Evolutionary conservation across 805 yeast species (phyloP).

Genomic region (Monosporozyma servazzii): DNA sequence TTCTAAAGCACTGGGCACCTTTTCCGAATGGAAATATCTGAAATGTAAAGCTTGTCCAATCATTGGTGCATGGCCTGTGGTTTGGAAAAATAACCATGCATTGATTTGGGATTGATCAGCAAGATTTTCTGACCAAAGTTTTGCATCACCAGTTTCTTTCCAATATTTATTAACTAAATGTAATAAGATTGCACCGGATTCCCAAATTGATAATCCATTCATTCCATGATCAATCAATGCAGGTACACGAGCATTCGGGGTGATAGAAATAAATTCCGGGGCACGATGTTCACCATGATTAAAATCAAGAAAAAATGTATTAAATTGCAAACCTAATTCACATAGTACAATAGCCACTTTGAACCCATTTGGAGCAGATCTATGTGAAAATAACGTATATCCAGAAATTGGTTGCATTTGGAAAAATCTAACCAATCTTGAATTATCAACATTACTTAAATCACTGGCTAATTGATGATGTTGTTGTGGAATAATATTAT

Average conservation of each 20-base stretch:
- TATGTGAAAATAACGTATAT: slow-evolving; percentile 70
- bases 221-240: slow-evolving; percentile 83
- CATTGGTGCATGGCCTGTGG: slow-evolving; percentile 98
- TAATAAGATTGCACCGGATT: slow-evolving; percentile 82
- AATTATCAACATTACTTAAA: slow-evolving; percentile 35
- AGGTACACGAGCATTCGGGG: slow-evolving; percentile 94
- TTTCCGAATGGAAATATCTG: slow-evolving; percentile 78
- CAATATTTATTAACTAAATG: slow-evolving; percentile 66
- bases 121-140: slow-evolving; percentile 66
- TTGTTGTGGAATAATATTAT: slow-evolving; percentile 8
- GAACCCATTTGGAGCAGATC: slow-evolving; percentile 93
- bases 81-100: slow-evolving; percentile 89
- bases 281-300: slow-evolving; percentile 85
- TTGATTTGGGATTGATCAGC: slow-evolving; percentile 76
- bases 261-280: slow-evolving; percentile 86
- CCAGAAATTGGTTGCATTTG: slow-evolving; percentile 73
- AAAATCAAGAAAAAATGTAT: slow-evolving; percentile 78
- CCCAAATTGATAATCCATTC: slow-evolving; percentile 83
- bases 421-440: slow-evolving; percentile 63
- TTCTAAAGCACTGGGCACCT: slow-evolving; percentile 82
- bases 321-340: slow-evolving; percentile 71
- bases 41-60: slow-evolving; percentile 95
- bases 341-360: slow-evolving; percentile 86
- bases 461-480: slow-evolving; percentile 26
- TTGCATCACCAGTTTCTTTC: slow-evolving; percentile 56